phyloP scores from a whole-genome alignment of 2,329 filamentous ascomycete species.

The Pseudocercospora pini-densiflorae region DNA sequence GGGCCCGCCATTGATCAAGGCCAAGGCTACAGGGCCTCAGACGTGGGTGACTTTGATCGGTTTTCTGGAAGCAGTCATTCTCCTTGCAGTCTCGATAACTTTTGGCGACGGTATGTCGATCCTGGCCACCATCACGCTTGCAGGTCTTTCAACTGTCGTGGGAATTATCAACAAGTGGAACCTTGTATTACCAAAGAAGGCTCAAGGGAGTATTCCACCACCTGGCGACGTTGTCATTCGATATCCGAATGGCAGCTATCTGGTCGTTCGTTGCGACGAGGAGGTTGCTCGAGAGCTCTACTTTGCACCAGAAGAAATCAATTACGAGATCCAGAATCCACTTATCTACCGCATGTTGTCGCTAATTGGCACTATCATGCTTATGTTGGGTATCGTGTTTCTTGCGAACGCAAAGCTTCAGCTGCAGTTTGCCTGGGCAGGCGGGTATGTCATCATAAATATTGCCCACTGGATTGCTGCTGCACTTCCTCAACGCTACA shows the following conservation, averaged over 20 bases:
- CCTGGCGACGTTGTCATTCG: constrained; percentile 53
- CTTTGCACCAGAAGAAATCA: constrained; percentile 56
- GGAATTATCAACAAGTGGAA: constrained; percentile 57
- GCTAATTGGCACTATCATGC: constrained; percentile 55
- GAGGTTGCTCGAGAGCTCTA: constrained; percentile 56
- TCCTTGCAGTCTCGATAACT: constrained; percentile 51
- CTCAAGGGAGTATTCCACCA: constrained; percentile 34
- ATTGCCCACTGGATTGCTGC: constrained; percentile 57
- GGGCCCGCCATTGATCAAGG: constrained; percentile 41
- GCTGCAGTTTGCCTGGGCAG: constrained; percentile 55
- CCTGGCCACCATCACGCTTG: constrained; percentile 53
- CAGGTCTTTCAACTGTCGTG: constrained; percentile 54
- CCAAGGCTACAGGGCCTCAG: constrained; percentile 52
- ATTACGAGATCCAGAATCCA: constrained; percentile 49
- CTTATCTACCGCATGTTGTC: constrained; percentile 52
- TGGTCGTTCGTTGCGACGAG: constrained; percentile 56
- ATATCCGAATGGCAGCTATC: constrained; percentile 56
- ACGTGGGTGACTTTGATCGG: constrained; percentile 52
- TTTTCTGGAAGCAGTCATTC: constrained; percentile 46
- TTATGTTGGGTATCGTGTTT: constrained; percentile 58
- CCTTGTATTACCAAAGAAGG: constrained; percentile 47
- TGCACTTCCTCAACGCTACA: constrained; percentile 50
- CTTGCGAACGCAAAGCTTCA: constrained; percentile 55
- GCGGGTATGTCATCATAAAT: constrained; percentile 55
- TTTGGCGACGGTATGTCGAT: constrained; percentile 57